These are phyloP conservation scores for Geotrichum siamense DNA, from an alignment of 1,139 yeast species.

Conservation along the genomic window DNA sequence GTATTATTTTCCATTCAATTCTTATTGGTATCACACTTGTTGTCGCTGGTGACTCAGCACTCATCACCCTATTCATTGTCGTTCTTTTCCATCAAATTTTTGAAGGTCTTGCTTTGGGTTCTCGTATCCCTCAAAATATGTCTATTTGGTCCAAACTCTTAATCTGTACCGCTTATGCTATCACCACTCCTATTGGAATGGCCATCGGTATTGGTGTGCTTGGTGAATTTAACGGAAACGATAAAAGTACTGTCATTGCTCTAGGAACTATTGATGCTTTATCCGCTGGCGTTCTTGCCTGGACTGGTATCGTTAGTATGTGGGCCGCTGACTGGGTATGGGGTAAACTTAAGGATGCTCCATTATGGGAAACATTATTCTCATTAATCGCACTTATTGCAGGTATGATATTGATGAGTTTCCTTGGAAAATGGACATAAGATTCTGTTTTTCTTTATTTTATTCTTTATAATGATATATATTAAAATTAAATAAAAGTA, in stretches of 20 bases:
- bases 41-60: slow-evolving; percentile 57
- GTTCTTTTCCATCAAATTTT: slow-evolving; percentile 84
- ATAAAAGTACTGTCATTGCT: slow-evolving; percentile 56
- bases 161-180: slow-evolving; percentile 45
- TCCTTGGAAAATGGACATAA: slow-evolving; percentile 39
- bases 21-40: slow-evolving; percentile 71
- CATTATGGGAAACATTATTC: slow-evolving; percentile 24
- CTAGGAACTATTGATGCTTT: slow-evolving; percentile 71
- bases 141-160: slow-evolving; percentile 35
- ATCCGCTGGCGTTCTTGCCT: slow-evolving; percentile 72
- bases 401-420: slow-evolving; percentile 39
- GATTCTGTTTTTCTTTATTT: not conserved
- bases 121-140: slow-evolving; percentile 50
- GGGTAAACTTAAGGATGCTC: slow-evolving; percentile 30
- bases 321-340: slow-evolving; percentile 63
- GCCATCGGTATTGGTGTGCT: slow-evolving; percentile 81
- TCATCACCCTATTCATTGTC: slow-evolving; percentile 67
- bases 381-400: slow-evolving; percentile 30
- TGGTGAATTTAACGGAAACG: slow-evolving; percentile 45
- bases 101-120: slow-evolving; percentile 85
- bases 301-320: slow-evolving; percentile 75
- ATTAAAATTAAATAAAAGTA: no score
- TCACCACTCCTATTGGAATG: slow-evolving; percentile 74
- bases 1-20: slow-evolving; percentile 72
- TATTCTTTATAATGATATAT: not conserved